A percentile compares a stretch with the other conserved stretches of the same genome.
Conservation (phyloP, 129 eudicot genomes). For the Escallonia herrerae region DNA sequence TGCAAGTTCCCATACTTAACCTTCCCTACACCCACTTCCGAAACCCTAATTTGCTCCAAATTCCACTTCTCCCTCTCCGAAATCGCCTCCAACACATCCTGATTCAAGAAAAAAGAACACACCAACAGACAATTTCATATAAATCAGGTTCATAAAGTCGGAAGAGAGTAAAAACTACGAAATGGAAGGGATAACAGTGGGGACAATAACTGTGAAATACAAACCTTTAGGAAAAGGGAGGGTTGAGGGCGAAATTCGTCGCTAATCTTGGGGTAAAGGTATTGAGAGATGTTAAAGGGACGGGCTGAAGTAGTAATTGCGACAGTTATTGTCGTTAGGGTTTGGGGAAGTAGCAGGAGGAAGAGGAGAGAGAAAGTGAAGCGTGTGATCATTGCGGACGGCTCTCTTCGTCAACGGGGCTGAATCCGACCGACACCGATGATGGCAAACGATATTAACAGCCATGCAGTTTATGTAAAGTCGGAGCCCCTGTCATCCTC, state of each 20-base stretch:
- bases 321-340: conserved; percentile 9
- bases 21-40: conserved; percentile 43
- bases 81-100: conserved; percentile 57
- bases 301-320: conserved; percentile 22
- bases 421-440: too few species aligned
- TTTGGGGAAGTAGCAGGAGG: conserved; percentile 3
- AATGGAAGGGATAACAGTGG: neutral
- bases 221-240: conserved; percentile 44
- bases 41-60: conserved; percentile 45
- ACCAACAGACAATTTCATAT: neutral
- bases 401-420: too few species aligned
- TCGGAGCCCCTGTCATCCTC: too few species aligned
- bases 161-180: neutral
- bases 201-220: too few species aligned
- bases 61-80: conserved; percentile 44
- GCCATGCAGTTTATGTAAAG: too few species aligned
- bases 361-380: conserved; percentile 19
- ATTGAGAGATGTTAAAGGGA: conserved; percentile 62
- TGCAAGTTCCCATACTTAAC: conserved; percentile 38
- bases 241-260: conserved; percentile 45
- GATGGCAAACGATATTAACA: too few species aligned
- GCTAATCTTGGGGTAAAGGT: conserved; percentile 50
- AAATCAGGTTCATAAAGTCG: neutral
- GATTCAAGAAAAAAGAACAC: neutral
- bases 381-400: conserved; percentile 10